Percentiles rank a stretch among this genome's conserved stretches.
Conservation (phyloP, 2,329 filamentous ascomycete genomes). For the Fusarium virguliforme region DNA sequence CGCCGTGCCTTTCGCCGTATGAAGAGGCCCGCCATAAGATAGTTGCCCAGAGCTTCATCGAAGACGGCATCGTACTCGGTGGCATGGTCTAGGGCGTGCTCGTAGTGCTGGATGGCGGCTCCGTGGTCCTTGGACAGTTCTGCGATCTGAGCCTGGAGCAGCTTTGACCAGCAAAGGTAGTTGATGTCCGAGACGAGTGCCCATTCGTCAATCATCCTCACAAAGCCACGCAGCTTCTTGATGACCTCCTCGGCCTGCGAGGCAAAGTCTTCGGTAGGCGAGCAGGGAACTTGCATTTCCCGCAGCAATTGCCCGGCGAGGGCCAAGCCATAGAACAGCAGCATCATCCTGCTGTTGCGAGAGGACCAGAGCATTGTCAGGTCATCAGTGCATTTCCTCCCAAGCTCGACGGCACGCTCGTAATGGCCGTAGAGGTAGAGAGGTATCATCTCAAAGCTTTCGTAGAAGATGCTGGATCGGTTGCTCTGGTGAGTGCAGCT, state of each 20-base stretch:
- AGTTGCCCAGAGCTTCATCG: conserved; percentile 82
- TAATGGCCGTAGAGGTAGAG: conserved; percentile 77
- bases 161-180: conserved; percentile 78
- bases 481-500: conserved; percentile 71
- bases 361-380: conserved; percentile 71
- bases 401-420: conserved; percentile 71
- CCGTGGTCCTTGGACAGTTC: conserved; percentile 74
- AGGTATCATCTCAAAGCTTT: conserved; percentile 75
- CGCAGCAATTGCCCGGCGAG: conserved; percentile 68
- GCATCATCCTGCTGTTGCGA: conserved; percentile 70
- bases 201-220: conserved; percentile 76
- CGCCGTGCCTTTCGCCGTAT: conserved; percentile 76
- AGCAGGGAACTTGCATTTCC: conserved; percentile 65
- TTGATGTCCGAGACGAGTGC: conserved; percentile 77
- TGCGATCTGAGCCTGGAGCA: conserved; percentile 78
- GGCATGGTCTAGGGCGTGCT: conserved; percentile 80
- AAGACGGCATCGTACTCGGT: conserved; percentile 77
- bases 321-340: conserved; percentile 74
- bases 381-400: conserved; percentile 65
- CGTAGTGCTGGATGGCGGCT: conserved; percentile 75
- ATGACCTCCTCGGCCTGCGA: conserved; percentile 66
- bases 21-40: conserved; percentile 81
- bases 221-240: conserved; percentile 68
- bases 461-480: conserved; percentile 77
- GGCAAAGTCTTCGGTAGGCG: conserved; percentile 61